A percentile compares a stretch with the other conserved stretches of the same genome.
phyloP scores from a whole-genome alignment of 2,329 filamentous ascomycete species.

The Penicillium sp. region DNA sequence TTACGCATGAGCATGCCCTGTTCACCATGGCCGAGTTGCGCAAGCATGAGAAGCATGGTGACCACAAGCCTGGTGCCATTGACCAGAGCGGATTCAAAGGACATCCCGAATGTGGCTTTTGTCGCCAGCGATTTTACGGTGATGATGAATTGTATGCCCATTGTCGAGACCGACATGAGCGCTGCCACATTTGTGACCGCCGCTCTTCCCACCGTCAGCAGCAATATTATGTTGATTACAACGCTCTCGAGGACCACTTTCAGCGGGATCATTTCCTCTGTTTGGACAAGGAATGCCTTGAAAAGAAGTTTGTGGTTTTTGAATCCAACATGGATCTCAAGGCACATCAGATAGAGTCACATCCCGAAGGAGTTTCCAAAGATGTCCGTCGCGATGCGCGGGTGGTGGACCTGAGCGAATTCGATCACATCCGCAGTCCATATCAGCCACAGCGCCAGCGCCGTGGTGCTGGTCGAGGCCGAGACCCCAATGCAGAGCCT shows the following conservation, averaged over 20 bases:
- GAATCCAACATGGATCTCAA: constrained; percentile 92
- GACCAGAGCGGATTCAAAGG: constrained; percentile 96
- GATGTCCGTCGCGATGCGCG: constrained; percentile 76
- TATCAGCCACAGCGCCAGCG: constrained; percentile 60
- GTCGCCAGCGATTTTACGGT: constrained; percentile 85
- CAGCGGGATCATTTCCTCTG: constrained; percentile 81
- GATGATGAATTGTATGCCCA: constrained; percentile 92
- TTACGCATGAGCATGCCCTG: constrained; percentile 94
- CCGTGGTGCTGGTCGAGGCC: constrained; percentile 60
- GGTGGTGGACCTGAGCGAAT: constrained; percentile 77
- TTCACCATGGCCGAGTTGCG: constrained; percentile 76
- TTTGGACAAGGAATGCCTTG: constrained; percentile 75
- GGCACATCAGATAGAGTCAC: constrained; percentile 79
- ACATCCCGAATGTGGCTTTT: constrained; percentile 91
- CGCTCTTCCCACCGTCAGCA: constrained; percentile 58
- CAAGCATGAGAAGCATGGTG: constrained; percentile 82
- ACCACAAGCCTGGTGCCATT: constrained; percentile 79
- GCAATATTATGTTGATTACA: constrained; percentile 87
- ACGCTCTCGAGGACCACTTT: constrained; percentile 81
- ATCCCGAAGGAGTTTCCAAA: constrained; percentile 74
- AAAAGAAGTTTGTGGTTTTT: constrained; percentile 98
- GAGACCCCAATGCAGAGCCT: constrained; percentile 80
- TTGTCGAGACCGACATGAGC: constrained; percentile 88
- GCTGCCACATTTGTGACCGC: constrained; percentile 89
- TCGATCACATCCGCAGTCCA: constrained; percentile 70